Base-by-base conservation (phyloP, 768 basidiomycete genomes). In the Rhodotorula graminis region DNA sequence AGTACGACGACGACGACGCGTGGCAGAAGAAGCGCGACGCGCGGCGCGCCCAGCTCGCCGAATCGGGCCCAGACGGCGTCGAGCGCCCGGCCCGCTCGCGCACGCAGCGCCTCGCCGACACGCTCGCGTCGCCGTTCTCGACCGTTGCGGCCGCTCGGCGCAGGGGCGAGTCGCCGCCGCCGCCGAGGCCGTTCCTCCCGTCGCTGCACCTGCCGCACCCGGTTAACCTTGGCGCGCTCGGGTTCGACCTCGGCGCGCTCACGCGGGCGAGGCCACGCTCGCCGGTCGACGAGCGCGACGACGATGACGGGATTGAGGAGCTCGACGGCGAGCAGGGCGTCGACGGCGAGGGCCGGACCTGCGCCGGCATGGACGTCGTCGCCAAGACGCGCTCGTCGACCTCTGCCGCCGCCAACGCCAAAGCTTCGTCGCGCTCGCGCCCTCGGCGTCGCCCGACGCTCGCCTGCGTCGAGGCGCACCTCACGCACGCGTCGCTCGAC, bases 401-500 rank as follows among this genome's bases (percentile, higher is more conserved):
- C 15, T 37, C 50, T 25, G 25, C 23, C 53, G 25, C 23, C 27
- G 47, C 49, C 25, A 66, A 44, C 18, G 2, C 27, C 47, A 12
- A 29, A 31, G 12, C 47, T 44, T 5, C 47, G 47, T 40, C 49
- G 11, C 50, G 62, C 55, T 47, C 72, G 31, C 57, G 31, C 49
- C 58, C 37, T 2, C 58, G 66, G 81, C 84, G 74, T 82, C 86
- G 73, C 88, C 89, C 76, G 87, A 87, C 73, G 71, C 84, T 69
- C 1, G 81, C 85, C 25, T 79, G 77, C 49, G 88, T 90, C 70
- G 81, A 46, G 27, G 75, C 75, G 49, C 90, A 91, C 79, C 80
- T 91, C 40, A 85, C 84, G 70, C 88, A 90, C 70, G 86, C 86
- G 1, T 85, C 86, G 76, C 81, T 86, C 64, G 90, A 94, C 78